phyloP scores from a whole-genome alignment of 1,284 basidiomycete species.

The Peniophora sp. region DNA sequence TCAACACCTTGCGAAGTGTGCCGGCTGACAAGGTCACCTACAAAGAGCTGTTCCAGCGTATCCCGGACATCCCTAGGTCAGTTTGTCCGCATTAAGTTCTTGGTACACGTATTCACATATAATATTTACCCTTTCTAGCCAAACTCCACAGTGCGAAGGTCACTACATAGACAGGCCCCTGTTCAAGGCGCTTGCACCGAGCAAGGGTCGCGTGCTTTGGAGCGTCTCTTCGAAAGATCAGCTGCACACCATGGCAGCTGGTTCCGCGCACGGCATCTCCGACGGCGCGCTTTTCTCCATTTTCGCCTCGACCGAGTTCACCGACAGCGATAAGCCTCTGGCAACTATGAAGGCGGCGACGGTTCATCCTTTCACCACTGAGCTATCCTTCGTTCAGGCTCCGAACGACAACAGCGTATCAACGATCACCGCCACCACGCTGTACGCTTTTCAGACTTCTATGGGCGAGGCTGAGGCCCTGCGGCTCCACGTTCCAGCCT shows the following conservation, averaged over 20 bases:
- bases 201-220: neutral
- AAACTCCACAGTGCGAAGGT: conserved; percentile 26
- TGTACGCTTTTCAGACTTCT: neutral
- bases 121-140: conserved; percentile 13
- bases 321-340: neutral
- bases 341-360: neutral
- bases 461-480: neutral
- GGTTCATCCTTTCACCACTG: neutral
- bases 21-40: conserved; percentile 10
- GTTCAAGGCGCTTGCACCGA: conserved; percentile 17
- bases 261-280: neutral
- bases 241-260: neutral
- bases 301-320: neutral
- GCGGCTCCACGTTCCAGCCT: neutral
- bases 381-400: neutral
- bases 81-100: conserved; percentile 1
- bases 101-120: too few relatives aligned
- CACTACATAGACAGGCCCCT: conserved; percentile 18
- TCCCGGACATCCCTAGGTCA: conserved; percentile 7
- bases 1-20: conserved; percentile 4
- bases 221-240: neutral
- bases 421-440: neutral
- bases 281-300: neutral
- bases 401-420: too few relatives aligned
- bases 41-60: conserved; percentile 7